Percentiles rank a stretch among this genome's conserved stretches.
Conservation (phyloP, 257 asterid genomes). For the Ligustrum vulgare region DNA sequence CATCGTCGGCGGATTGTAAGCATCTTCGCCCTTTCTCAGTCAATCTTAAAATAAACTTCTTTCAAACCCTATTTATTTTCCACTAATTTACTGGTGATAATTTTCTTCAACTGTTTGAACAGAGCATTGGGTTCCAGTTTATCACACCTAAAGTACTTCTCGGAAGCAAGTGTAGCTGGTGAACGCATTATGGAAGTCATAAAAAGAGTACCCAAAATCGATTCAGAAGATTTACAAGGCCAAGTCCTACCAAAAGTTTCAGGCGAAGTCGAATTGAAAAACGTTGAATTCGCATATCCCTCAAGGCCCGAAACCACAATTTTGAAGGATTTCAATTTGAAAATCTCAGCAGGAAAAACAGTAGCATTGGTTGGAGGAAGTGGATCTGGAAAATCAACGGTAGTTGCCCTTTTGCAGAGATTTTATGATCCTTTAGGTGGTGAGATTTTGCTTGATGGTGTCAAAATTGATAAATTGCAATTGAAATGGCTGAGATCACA, state of each 20-base stretch:
- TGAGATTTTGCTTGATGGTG: constrained; percentile 72
- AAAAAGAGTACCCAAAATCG: constrained; percentile 71
- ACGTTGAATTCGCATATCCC: constrained; percentile 68
- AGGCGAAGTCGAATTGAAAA: constrained; percentile 72
- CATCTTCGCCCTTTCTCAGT: not conserved
- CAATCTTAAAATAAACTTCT: too few relatives aligned
- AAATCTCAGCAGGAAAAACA: constrained; percentile 65
- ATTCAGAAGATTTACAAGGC: constrained; percentile 68
- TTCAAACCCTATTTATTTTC: too few relatives aligned
- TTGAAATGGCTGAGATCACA: constrained; percentile 91
- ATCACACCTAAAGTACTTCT: constrained; percentile 70
- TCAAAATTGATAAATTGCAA: constrained; percentile 67
- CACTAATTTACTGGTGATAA: too few relatives aligned
- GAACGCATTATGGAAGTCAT: constrained; percentile 71
- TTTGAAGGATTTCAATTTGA: constrained; percentile 59
- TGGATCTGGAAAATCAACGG: constrained; percentile 91
- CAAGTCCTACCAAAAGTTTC: constrained; percentile 45
- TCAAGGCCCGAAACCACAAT: constrained; percentile 74
- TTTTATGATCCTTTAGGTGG: constrained; percentile 83
- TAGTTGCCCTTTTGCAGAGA: constrained; percentile 70
- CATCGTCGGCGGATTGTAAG: constrained; percentile 87
- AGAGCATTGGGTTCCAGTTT: constrained; percentile 82
- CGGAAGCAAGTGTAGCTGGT: constrained; percentile 77
- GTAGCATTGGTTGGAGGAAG: constrained; percentile 94
- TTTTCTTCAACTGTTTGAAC: constrained; percentile 8